Conservation (phyloP, 768 basidiomycete genomes). For the Sporobolomyces phaffii region DNA sequence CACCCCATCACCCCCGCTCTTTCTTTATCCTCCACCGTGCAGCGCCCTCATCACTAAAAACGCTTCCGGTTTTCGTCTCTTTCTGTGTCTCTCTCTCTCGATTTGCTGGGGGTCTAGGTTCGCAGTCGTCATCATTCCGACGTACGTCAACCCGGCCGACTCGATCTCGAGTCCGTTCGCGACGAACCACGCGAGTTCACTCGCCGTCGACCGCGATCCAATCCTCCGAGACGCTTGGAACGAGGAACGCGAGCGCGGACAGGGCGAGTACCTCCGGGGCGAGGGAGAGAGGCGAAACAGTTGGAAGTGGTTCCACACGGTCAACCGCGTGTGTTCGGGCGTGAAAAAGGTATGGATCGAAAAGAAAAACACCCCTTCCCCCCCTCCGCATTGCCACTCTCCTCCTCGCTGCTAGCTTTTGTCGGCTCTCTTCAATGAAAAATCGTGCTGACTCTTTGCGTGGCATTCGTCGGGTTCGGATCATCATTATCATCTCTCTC, state of each 20-base stretch:
- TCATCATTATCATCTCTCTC: too few relatives aligned
- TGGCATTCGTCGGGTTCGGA: too few relatives aligned
- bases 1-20: constrained; percentile 59
- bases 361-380: too few relatives aligned
- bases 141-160: constrained; percentile 77
- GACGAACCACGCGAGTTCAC: constrained; percentile 48
- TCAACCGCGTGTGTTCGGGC: constrained; percentile 92
- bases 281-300: constrained; percentile 50
- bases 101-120: too few relatives aligned
- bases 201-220: constrained; percentile 14
- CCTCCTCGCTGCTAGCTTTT: too few relatives aligned
- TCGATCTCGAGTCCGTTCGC: constrained; percentile 59
- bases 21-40: constrained; percentile 46
- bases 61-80: too few relatives aligned
- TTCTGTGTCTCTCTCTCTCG: too few relatives aligned
- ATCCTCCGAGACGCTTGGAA: background rate
- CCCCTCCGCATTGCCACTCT: too few relatives aligned
- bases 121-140: constrained; percentile 79
- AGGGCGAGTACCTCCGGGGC: constrained; percentile 22
- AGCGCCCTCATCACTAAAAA: too few relatives aligned
- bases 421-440: too few relatives aligned
- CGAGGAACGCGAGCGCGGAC: background rate
- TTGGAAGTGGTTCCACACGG: constrained; percentile 95
- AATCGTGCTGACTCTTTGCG: background rate
- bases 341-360: constrained; percentile 75